Evolutionary conservation across 345 rosid genomes (phyloP), one percentile per base, ranked within the genome.

Genomic region (Sapria himalayana): DNA sequence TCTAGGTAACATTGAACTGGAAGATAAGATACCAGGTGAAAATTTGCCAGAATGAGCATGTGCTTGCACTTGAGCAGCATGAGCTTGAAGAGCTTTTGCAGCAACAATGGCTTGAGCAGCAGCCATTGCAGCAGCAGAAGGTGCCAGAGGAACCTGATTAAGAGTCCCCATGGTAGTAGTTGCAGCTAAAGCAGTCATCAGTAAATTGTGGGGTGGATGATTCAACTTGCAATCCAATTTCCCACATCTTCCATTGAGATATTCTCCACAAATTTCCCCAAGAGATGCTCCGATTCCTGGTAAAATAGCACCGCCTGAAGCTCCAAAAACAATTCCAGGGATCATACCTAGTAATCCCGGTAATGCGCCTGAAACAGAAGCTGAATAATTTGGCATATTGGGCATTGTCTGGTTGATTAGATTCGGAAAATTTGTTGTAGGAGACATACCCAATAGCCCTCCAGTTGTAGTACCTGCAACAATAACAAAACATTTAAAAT

Each of bases 91-190:
- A 10, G 98, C 94, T 61, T 89, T 89, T 7, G 98, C 98, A n/a
- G 98, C 95, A 62, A 86, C 85, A 58, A 86, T 86, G 25, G 94
- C 94, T 60, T 86, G 97, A 43, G 97, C 97, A 59, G 97, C 97
- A 70, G 97, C 97, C 98, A 82, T 89, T 27, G 98, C 98, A 48
- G 95, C 98, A 20, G 98, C 98, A 23, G 98, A 89, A 67, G 95
- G 98, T 7, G 98, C 92, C 95, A 89, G 82, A 17, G 95, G 98
- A 14, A 76, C 86, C 67, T 79, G 93, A 60, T 91, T 89, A 9
- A 79, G 66, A 43, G 67, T 74, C 43, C 98, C 79, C 92, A 79
- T 72, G 49, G 73, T 59, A 15, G 95, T 76, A n/a, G 94, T 71
- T 34, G 93, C 86, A 58, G 95, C 93, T 39, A 89, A 76, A 13